Evolutionary conservation across 164 flowering plant genomes (phyloP).

Genomic region (Chloranthus sessilifolius): DNA sequence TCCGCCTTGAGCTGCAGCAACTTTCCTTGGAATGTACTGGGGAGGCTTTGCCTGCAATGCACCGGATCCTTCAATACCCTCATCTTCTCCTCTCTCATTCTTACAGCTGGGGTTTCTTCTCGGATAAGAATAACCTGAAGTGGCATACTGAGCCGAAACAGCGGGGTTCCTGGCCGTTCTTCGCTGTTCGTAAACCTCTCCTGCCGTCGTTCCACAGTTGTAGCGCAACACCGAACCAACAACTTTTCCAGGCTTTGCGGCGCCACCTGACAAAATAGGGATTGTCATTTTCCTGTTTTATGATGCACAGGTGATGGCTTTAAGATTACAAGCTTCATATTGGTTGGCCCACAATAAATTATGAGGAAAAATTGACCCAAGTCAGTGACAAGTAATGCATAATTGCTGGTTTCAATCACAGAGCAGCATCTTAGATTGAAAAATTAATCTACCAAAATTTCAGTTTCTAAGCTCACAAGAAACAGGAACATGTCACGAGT

Average conservation of each 20-base stretch:
- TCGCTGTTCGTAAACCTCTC: constrained; percentile 55
- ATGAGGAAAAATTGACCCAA: too few species aligned
- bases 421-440: too few species aligned
- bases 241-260: constrained; percentile 89
- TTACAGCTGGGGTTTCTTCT: constrained; percentile 61
- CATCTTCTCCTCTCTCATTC: constrained; percentile 58
- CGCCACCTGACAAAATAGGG: constrained; percentile 32
- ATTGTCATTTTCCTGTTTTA: too few species aligned
- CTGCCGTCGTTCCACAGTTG: constrained; percentile 55
- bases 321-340: too few species aligned
- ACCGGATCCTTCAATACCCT: constrained; percentile 48
- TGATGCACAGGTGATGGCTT: too few species aligned
- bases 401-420: too few species aligned
- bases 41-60: constrained; percentile 71
- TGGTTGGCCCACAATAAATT: too few species aligned
- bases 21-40: constrained; percentile 69
- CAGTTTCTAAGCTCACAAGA: too few species aligned
- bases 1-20: constrained; percentile 75
- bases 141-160: constrained; percentile 43
- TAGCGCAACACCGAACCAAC: constrained; percentile 71
- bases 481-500: too few species aligned
- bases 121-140: constrained; percentile 55
- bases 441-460: too few species aligned
- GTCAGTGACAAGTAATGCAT: too few species aligned
- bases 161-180: constrained; percentile 51